A percentile compares a stretch with the other conserved stretches of the same genome.
These are phyloP conservation scores for Mycosarcoma maydis DNA, from an alignment of 1,284 basidiomycete genomes.

Conservation along the genomic window DNA sequence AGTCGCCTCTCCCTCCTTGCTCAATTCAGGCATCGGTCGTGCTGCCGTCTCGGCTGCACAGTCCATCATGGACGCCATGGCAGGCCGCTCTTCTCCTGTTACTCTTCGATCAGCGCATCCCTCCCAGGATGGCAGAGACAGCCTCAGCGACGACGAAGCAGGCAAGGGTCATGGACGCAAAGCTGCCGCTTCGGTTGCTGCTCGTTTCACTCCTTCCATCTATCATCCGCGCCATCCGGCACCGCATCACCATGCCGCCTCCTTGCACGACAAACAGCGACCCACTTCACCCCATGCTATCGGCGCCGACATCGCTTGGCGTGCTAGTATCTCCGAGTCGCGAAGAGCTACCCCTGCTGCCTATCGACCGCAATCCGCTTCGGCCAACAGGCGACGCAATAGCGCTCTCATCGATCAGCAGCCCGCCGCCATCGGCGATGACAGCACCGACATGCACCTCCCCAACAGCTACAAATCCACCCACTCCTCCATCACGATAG, in stretches of 20 bases:
- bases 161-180: constrained; percentile 55
- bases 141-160: constrained; percentile 52
- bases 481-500: constrained; percentile 47
- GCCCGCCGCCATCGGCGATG: constrained; percentile 17
- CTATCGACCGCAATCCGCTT: constrained; percentile 46
- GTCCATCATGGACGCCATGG: constrained; percentile 53
- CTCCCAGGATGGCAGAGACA: constrained; percentile 17
- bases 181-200: constrained; percentile 21
- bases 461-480: constrained; percentile 25
- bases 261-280: constrained; percentile 4
- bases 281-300: constrained; percentile 7
- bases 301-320: constrained; percentile 26
- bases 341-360: constrained; percentile 45
- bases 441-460: constrained; percentile 38
- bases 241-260: constrained; percentile 16
- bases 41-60: constrained; percentile 54
- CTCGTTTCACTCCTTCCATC: constrained; percentile 45
- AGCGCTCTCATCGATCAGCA: constrained; percentile 27
- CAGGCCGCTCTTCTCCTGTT: constrained; percentile 48
- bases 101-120: constrained; percentile 18
- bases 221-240: constrained; percentile 19
- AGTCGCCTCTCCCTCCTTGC: constrained; percentile 29
- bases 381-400: constrained; percentile 23
- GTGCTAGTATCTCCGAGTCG: constrained; percentile 37
- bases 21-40: constrained; percentile 45